These are phyloP conservation scores for Favolaschia claudopus DNA, from an alignment of 768 basidiomycete genomes.

Conservation along the genomic window DNA sequence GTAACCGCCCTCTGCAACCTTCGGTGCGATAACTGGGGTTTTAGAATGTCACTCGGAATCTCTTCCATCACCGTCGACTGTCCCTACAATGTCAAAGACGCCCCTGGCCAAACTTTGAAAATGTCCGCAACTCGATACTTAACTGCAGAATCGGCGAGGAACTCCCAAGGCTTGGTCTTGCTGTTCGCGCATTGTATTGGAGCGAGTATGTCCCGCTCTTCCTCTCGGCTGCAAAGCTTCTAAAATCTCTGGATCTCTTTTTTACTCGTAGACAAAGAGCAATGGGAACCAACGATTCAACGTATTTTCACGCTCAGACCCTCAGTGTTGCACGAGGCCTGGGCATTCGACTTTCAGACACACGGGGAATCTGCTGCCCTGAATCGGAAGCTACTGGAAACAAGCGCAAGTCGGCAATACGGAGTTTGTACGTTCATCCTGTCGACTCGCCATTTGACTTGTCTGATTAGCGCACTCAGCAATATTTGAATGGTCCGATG, in stretches of 20 bases:
- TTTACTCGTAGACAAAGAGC: constrained; percentile 54
- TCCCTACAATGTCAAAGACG: constrained; percentile 18
- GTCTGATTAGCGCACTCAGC: constrained; percentile 32
- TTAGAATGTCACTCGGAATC: constrained; percentile 3
- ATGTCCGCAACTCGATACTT: constrained; percentile 18
- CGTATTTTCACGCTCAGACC: constrained; percentile 43
- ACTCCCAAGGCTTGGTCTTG: constrained; percentile 2
- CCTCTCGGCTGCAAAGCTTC: too few species aligned
- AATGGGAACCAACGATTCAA: constrained; percentile 59
- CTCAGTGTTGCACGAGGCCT: constrained; percentile 49
- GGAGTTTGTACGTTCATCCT: constrained; percentile 28
- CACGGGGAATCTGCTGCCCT: constrained; percentile 57
- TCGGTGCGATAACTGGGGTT: too few species aligned
- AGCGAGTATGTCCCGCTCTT: constrained; percentile 7
- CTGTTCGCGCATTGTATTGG: constrained; percentile 24
- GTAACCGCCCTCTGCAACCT: too few species aligned
- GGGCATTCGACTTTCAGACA: constrained; percentile 60
- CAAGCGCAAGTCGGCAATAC: constrained; percentile 45
- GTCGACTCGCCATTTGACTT: too few species aligned
- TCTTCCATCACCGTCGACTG: constrained; percentile 14
- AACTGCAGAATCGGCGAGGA: background rate
- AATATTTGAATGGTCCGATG: constrained; percentile 46
- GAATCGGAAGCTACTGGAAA: constrained; percentile 43
- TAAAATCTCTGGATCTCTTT: background rate
- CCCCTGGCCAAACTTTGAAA: constrained; percentile 7